Percentiles rank a stretch among this genome's conserved stretches.
Evolutionary conservation across 176 grass and related monocot genomes (phyloP).

Genomic region (Avena sativa): DNA sequence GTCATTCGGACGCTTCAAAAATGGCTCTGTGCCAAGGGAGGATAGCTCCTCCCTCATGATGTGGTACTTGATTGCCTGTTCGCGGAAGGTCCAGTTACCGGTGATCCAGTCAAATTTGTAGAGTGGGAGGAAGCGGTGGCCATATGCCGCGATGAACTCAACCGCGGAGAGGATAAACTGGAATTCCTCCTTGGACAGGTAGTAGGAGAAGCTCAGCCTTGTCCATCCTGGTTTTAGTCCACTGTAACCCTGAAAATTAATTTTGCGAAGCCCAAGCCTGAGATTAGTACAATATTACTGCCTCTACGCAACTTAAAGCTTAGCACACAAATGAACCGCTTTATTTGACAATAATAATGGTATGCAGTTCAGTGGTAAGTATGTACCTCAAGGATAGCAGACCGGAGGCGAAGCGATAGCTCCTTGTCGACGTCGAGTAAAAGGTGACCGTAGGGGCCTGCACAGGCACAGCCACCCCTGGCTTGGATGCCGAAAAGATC

Average conservation of each 20-base stretch:
- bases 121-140: conserved; percentile 63
- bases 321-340: background rate
- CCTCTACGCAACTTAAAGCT: background rate
- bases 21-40: background rate
- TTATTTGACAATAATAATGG: background rate
- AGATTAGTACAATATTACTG: background rate
- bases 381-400: conserved; percentile 59
- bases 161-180: conserved; percentile 58
- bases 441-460: conserved; percentile 67
- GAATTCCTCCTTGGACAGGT: conserved; percentile 70
- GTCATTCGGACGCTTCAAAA: background rate
- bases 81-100: conserved; percentile 65
- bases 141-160: conserved; percentile 60
- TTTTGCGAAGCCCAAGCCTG: background rate
- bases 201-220: conserved; percentile 73
- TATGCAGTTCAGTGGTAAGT: background rate
- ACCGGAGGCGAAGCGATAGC: conserved; percentile 64
- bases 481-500: conserved; percentile 88
- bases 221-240: conserved; percentile 87
- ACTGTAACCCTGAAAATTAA: conserved; percentile 63
- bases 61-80: conserved; percentile 49
- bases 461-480: conserved; percentile 75
- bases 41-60: conserved; percentile 46
- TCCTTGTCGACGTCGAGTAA: conserved; percentile 49
- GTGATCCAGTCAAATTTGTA: conserved; percentile 80